Evolutionary conservation across 225 moss, liverwort and hornwort species (phyloP).

Genomic region (Pleurozium schreberi): DNA sequence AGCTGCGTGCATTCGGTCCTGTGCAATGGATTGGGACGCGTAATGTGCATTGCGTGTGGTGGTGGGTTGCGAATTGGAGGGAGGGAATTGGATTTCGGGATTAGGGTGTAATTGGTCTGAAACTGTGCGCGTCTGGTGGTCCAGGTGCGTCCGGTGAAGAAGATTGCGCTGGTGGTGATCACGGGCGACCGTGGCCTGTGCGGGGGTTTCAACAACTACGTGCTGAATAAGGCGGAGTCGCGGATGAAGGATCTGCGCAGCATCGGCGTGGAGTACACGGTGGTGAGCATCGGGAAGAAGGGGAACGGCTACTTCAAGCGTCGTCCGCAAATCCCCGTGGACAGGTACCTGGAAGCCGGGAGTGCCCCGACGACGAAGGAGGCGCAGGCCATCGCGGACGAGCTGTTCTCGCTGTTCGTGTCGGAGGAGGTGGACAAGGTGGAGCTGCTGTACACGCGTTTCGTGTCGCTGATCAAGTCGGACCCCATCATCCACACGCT

Average conservation of each 20-base stretch:
- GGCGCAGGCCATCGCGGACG: conserved; percentile 77
- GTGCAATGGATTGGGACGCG: background rate
- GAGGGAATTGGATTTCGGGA: background rate
- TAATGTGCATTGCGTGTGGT: background rate
- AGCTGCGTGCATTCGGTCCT: background rate
- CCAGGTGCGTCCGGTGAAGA: conserved; percentile 59
- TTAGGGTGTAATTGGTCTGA: background rate
- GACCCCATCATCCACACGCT: conserved; percentile 86
- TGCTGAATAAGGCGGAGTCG: conserved; percentile 72
- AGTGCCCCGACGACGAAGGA: conserved; percentile 73
- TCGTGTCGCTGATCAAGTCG: conserved; percentile 79
- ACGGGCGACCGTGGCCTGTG: conserved; percentile 76
- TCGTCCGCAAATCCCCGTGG: conserved; percentile 49
- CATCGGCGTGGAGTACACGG: conserved; percentile 45
- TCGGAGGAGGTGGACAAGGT: conserved; percentile 98
- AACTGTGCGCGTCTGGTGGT: background rate
- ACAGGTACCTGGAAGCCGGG: conserved; percentile 42
- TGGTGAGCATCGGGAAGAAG: conserved; percentile 80
- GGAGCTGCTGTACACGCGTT: conserved; percentile 94
- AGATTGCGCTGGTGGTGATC: conserved; percentile 55
- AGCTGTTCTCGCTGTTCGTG: conserved; percentile 72
- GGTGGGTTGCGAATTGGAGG: background rate
- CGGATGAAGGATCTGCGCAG: conserved; percentile 48
- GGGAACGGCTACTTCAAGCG: conserved; percentile 69
- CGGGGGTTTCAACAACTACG: conserved; percentile 71